Evolutionary conservation across 257 asterid genomes (phyloP).

Genomic region (Lantana camara): DNA sequence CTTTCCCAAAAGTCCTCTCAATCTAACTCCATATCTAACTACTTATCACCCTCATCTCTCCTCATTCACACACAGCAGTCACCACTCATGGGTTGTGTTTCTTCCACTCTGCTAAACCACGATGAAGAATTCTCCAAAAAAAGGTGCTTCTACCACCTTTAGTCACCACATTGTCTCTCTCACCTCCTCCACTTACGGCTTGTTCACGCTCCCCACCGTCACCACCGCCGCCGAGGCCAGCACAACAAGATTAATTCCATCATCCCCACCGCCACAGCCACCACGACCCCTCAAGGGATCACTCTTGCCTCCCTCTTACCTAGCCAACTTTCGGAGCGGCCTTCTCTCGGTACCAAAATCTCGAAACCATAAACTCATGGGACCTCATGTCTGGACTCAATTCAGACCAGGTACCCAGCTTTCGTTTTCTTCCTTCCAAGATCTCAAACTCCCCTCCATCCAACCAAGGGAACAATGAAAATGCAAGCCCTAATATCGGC

Average conservation of each 20-base stretch:
- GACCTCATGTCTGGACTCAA: slow-evolving; percentile 92
- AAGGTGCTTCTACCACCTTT: slow-evolving; percentile 70
- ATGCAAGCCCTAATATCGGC: slow-evolving; percentile 32
- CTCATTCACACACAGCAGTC: not conserved
- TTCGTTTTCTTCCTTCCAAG: slow-evolving; percentile 43
- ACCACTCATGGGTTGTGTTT: slow-evolving; percentile 76
- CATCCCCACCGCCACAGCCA: slow-evolving; percentile 39
- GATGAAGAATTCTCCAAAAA: slow-evolving; percentile 74
- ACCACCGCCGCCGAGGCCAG: slow-evolving; percentile 20
- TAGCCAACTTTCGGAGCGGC: slow-evolving; percentile 54
- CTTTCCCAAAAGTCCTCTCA: not conserved
- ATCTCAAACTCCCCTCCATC: slow-evolving; percentile 13
- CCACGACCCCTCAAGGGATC: slow-evolving; percentile 42
- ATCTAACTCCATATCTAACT: not conserved
- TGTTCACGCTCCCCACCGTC: slow-evolving; percentile 48
- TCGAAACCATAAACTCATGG: slow-evolving; percentile 81
- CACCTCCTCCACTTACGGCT: slow-evolving; percentile 93
- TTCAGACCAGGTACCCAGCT: slow-evolving; percentile 50
- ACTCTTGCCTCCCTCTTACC: slow-evolving; percentile 73
- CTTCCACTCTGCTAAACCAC: slow-evolving; percentile 70
- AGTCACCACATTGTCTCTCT: slow-evolving; percentile 96
- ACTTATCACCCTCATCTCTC: not conserved
- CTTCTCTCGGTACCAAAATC: slow-evolving; percentile 38
- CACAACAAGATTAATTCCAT: slow-evolving; percentile 3
- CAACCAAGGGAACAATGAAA: slow-evolving; percentile 34